Conservation (phyloP, 2,329 filamentous ascomycete species). For the Grosmannia huntii region DNA sequence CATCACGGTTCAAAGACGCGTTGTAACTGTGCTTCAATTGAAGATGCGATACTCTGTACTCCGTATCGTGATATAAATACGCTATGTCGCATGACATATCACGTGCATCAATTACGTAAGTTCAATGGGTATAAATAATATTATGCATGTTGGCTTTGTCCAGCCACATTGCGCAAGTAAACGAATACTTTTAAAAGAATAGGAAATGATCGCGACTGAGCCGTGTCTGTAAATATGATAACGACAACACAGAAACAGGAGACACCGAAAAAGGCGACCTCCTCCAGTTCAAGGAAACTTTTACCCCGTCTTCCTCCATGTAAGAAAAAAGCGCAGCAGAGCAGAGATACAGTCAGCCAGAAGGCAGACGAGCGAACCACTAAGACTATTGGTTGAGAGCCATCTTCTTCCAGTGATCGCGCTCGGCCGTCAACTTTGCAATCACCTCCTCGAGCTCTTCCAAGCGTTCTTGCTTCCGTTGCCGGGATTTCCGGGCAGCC, state of each 20-base stretch:
- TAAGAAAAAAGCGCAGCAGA: not conserved
- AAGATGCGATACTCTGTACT: no score
- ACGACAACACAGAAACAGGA: not conserved
- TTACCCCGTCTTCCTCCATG: not conserved
- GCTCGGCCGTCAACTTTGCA: slow-evolving; percentile 51
- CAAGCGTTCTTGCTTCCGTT: slow-evolving; percentile 68
- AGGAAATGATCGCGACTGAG: not conserved
- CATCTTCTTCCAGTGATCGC: slow-evolving; percentile 52
- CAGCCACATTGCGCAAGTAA: no score
- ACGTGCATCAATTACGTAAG: no score
- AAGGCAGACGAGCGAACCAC: slow-evolving; percentile 5
- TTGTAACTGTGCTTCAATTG: no score
- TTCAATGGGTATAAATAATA: no score
- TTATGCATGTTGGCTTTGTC: no score
- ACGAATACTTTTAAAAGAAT: not conserved
- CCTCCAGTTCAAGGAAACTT: slow-evolving; percentile 6
- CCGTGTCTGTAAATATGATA: not conserved
- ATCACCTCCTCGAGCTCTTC: slow-evolving; percentile 65
- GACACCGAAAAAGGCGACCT: not conserved
- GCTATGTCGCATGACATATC: not conserved
- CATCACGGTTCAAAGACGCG: no score
- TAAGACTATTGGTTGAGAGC: slow-evolving; percentile 27
- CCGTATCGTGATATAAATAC: no score
- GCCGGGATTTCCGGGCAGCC: slow-evolving; percentile 84
- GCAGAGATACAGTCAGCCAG: not conserved